Percentiles rank a stretch among this genome's conserved stretches.
These are phyloP conservation scores for Excoecaria cochinchinensis DNA, from an alignment of 345 rosid species.

Conservation along the genomic window DNA sequence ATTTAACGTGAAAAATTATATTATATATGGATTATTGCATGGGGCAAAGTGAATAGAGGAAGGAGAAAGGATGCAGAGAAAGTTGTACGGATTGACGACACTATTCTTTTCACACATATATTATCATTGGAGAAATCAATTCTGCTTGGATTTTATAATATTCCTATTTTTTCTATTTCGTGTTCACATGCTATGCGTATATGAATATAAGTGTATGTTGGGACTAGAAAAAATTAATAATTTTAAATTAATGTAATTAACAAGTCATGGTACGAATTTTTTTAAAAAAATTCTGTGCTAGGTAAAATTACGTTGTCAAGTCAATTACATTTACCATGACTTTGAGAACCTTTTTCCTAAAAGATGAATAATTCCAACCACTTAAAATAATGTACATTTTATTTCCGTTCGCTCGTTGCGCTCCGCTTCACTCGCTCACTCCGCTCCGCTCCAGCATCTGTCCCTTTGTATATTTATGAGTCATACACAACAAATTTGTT, in stretches of 20 bases:
- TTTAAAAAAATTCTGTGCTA: neutral
- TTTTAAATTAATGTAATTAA: neutral
- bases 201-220: neutral
- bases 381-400: neutral
- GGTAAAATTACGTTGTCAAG: neutral
- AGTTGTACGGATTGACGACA: constrained; percentile 46
- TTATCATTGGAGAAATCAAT: constrained; percentile 23
- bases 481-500: too few relatives aligned
- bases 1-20: too few relatives aligned
- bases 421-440: too few relatives aligned
- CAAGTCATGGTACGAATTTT: neutral
- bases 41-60: constrained; percentile 17
- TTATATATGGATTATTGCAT: too few relatives aligned
- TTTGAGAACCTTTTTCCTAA: neutral
- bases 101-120: constrained; percentile 33
- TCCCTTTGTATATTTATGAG: too few relatives aligned
- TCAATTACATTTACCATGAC: too few relatives aligned
- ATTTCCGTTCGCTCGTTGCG: too few relatives aligned
- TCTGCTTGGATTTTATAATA: neutral
- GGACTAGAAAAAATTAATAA: neutral
- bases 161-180: neutral
- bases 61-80: constrained; percentile 18
- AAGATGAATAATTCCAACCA: neutral
- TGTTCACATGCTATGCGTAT: constrained; percentile 11
- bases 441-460: too few relatives aligned